A percentile compares a stretch with the other conserved stretches of the same genome.
Conservation (phyloP, 768 basidiomycete genomes). For the Termitomyces eurrhizus region DNA sequence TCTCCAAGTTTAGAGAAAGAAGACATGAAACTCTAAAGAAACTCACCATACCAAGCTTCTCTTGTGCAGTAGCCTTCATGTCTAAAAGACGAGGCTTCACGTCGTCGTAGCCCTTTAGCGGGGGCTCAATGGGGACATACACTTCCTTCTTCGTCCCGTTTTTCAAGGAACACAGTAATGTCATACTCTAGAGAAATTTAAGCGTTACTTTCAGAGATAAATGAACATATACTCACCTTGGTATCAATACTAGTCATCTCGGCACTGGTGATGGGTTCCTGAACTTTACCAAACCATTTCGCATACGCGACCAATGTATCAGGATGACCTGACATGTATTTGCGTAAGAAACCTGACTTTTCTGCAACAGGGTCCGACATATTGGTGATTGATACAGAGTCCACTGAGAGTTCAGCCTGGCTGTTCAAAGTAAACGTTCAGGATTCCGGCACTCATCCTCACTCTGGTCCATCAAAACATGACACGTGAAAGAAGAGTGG, state of each 20-base stretch:
- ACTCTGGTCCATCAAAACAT: not conserved
- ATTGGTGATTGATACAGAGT: not conserved
- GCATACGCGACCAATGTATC: slow-evolving; percentile 85
- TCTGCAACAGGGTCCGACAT: slow-evolving; percentile 75
- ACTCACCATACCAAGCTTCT: slow-evolving; percentile 73
- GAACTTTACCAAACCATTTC: slow-evolving; percentile 68
- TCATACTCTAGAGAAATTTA: slow-evolving; percentile 48
- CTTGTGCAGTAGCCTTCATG: slow-evolving; percentile 81
- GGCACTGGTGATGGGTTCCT: slow-evolving; percentile 52
- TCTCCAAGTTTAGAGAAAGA: not conserved
- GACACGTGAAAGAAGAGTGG: not conserved
- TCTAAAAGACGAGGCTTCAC: slow-evolving; percentile 75
- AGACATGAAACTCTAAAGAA: not conserved
- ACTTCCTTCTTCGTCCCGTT: slow-evolving; percentile 44
- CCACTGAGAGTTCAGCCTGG: not conserved
- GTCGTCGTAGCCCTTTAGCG: slow-evolving; percentile 70
- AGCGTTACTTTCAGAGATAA: not conserved
- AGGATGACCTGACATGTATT: slow-evolving; percentile 83
- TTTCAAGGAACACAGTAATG: slow-evolving; percentile 57
- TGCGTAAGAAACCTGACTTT: slow-evolving; percentile 71
- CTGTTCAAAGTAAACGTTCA: not conserved
- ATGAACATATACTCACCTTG: slow-evolving; percentile 38
- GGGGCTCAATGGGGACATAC: slow-evolving; percentile 62
- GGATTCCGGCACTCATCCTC: not conserved
- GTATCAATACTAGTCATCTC: slow-evolving; percentile 68